Evolutionary conservation across 257 asterid genomes (phyloP).

Genomic region (Solanum chmielewskii): DNA sequence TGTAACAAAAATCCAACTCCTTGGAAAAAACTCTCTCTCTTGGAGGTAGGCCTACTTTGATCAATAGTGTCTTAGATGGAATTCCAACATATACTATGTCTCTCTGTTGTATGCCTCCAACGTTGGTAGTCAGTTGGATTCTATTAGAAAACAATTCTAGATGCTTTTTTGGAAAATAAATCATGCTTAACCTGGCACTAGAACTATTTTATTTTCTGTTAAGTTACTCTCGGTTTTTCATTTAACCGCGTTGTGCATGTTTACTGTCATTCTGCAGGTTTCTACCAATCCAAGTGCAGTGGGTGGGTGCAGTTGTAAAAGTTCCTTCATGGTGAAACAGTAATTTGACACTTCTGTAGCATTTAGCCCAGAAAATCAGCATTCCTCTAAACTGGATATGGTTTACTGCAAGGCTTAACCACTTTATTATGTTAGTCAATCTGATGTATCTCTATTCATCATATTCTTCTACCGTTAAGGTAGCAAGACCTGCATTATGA

Average conservation of each 20-base stretch:
- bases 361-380: neutral
- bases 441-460: neutral
- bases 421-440: neutral
- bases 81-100: neutral
- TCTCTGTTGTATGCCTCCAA: neutral
- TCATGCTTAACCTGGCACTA: neutral
- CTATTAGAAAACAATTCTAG: neutral
- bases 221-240: neutral
- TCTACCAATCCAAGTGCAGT: conserved; percentile 88
- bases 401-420: neutral
- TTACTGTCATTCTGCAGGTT: conserved; percentile 34
- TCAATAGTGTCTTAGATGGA: neutral
- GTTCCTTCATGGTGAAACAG: conserved; percentile 67
- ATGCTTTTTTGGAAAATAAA: neutral
- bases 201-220: neutral
- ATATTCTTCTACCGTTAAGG: neutral
- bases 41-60: neutral
- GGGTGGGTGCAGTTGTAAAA: conserved; percentile 96
- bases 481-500: neutral
- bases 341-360: neutral
- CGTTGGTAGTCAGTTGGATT: neutral
- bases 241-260: neutral
- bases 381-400: neutral
- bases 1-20: neutral
- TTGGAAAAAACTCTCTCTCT: neutral